A percentile compares a stretch with the other conserved stretches of the same genome.
phyloP scores from a whole-genome alignment of 2,329 filamentous ascomycete genomes.

The Claviceps sorghi region DNA sequence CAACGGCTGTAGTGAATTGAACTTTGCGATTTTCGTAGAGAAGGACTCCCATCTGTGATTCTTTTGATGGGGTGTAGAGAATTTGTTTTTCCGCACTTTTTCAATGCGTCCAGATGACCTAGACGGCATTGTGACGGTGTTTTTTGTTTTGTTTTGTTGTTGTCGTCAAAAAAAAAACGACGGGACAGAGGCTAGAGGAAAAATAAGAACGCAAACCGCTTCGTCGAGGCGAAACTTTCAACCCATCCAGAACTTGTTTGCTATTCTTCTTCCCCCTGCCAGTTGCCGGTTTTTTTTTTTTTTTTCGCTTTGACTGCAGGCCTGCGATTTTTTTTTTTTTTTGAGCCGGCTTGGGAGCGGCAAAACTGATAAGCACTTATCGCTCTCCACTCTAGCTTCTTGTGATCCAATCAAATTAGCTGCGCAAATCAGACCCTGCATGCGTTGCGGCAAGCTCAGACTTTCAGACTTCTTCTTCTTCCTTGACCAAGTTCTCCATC shows the following conservation, averaged over 20 bases:
- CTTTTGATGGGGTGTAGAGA: constrained; percentile 59
- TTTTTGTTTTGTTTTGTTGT: background rate
- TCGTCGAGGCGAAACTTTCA: background rate
- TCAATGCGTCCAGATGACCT: constrained; percentile 51
- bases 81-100: constrained; percentile 56
- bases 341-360: constrained; percentile 21
- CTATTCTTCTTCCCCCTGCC: constrained; percentile 10
- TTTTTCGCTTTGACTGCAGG: constrained; percentile 12
- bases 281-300: background rate
- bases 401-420: constrained; percentile 16
- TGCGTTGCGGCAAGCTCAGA: background rate
- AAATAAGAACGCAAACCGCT: background rate
- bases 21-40: constrained; percentile 73
- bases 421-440: constrained; percentile 16
- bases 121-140: constrained; percentile 39
- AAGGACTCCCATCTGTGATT: constrained; percentile 88
- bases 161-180: constrained; percentile 3
- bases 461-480: background rate
- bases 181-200: background rate
- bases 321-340: constrained; percentile 19
- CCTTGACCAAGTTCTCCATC: background rate
- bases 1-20: constrained; percentile 81
- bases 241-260: constrained; percentile 5
- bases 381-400: constrained; percentile 2
- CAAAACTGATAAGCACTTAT: constrained; percentile 20